phyloP scores from a whole-genome alignment of 2,329 filamentous ascomycete genomes.

The Hymenoscyphus salicellus region DNA sequence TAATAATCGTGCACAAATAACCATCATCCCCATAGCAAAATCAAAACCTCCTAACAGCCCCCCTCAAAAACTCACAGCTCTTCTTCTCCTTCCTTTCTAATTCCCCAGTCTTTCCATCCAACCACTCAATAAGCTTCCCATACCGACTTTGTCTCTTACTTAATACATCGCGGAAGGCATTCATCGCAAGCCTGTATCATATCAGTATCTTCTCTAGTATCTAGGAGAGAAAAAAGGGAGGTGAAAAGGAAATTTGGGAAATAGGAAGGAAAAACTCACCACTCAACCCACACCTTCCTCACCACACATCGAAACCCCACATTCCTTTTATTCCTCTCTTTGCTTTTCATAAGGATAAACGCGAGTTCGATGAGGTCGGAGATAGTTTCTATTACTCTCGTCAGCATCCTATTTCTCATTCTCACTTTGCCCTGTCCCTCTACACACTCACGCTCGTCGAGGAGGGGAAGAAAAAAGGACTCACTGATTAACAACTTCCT shows the following conservation, averaged over 20 bases:
- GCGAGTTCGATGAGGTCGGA: constrained; percentile 25
- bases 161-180: constrained; percentile 69
- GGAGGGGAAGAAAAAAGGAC: not conserved
- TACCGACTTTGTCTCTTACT: constrained; percentile 69
- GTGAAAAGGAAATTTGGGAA: not conserved
- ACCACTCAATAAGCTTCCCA: constrained; percentile 62
- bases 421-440: too few relatives aligned
- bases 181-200: constrained; percentile 55
- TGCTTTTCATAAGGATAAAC: constrained; percentile 31
- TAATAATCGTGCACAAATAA: not conserved
- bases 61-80: constrained; percentile 11
- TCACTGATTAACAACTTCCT: constrained; percentile 52
- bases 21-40: not conserved
- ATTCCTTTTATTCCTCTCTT: constrained; percentile 23
- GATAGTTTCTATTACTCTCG: constrained; percentile 21
- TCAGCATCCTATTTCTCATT: constrained; percentile 3
- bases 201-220: not conserved
- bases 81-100: constrained; percentile 13
- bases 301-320: constrained; percentile 26
- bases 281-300: constrained; percentile 31
- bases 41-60: constrained; percentile 5
- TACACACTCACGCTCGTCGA: not conserved
- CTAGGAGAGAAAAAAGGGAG: not conserved
- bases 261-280: constrained; percentile 23
- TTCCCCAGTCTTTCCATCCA: constrained; percentile 43